Percentiles rank a stretch among this genome's conserved stretches.
Evolutionary conservation across 768 basidiomycete species (phyloP).

Genomic region (Hydnum rufescens): DNA sequence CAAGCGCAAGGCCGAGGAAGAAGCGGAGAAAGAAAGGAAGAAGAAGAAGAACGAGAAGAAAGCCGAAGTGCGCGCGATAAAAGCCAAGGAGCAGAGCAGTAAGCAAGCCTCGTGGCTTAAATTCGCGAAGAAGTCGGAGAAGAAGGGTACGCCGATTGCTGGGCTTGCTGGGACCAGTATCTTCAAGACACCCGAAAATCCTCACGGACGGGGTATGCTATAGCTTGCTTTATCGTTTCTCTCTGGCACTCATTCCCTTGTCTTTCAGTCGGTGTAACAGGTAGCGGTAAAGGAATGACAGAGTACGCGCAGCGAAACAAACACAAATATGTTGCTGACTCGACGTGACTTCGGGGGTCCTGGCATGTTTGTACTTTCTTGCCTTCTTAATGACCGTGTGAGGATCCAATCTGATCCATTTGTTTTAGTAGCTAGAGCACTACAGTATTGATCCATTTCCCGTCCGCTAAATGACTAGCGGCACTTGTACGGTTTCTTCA

Average conservation of each 20-base stretch:
- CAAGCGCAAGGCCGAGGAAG: slow-evolving; percentile 74
- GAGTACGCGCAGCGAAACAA: slow-evolving; percentile 45
- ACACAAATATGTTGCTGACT: slow-evolving; percentile 41
- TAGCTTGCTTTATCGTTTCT: slow-evolving; percentile 6
- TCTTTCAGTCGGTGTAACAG: slow-evolving; percentile 66
- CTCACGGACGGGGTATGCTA: slow-evolving; percentile 54
- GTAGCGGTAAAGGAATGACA: slow-evolving; percentile 80
- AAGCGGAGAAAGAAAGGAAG: slow-evolving; percentile 73
- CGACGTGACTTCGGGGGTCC: neutral
- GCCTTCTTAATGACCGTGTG: too few species aligned
- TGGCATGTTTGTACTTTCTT: neutral
- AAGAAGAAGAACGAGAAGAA: slow-evolving; percentile 96
- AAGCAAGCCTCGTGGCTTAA: slow-evolving; percentile 87
- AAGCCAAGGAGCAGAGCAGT: slow-evolving; percentile 68
- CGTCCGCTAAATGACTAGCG: too few species aligned
- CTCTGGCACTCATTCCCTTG: slow-evolving; percentile 9
- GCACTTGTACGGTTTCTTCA: too few species aligned
- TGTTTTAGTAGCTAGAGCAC: too few species aligned
- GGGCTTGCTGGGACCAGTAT: slow-evolving; percentile 78
- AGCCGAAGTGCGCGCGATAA: slow-evolving; percentile 57
- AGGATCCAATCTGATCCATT: neutral
- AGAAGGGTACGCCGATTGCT: slow-evolving; percentile 81
- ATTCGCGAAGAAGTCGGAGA: slow-evolving; percentile 86
- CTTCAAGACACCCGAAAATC: slow-evolving; percentile 88
- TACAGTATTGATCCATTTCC: too few species aligned